Conservation (phyloP, 805 yeast species). For the Komagataella pastoris region DNA sequence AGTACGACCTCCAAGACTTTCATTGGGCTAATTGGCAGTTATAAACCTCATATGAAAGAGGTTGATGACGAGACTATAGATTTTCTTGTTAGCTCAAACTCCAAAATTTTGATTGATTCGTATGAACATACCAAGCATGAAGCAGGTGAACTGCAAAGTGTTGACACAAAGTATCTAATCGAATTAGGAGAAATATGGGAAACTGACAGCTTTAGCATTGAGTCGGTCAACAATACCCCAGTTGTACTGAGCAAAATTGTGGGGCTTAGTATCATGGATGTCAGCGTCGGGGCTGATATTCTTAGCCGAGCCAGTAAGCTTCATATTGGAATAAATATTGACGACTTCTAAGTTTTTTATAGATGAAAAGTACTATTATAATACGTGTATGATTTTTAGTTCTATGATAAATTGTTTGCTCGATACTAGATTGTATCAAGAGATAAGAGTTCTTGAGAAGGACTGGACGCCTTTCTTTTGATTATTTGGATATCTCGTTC, state of each 20-base stretch:
- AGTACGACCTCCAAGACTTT: conserved; percentile 16
- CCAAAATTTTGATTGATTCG: conserved; percentile 46
- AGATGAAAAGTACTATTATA: neutral
- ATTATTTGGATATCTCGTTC: conserved; percentile 1
- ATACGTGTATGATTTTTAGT: neutral
- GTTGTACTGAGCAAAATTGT: conserved; percentile 37
- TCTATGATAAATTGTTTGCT: neutral
- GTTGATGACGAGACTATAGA: conserved; percentile 32
- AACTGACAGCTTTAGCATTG: conserved; percentile 1
- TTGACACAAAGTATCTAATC: conserved; percentile 24
- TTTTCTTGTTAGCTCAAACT: conserved; percentile 15
- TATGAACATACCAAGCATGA: conserved; percentile 39
- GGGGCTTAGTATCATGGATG: conserved; percentile 55
- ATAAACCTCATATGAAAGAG: conserved; percentile 56
- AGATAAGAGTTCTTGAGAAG: neutral
- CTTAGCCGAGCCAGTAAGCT: conserved; percentile 14
- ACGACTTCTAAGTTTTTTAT: conserved; percentile 12
- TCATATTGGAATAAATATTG: conserved; percentile 17
- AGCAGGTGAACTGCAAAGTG: conserved; percentile 47
- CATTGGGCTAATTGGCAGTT: conserved; percentile 52
- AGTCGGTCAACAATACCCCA: conserved; percentile 1
- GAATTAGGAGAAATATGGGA: conserved; percentile 29
- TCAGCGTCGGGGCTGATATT: conserved; percentile 33
- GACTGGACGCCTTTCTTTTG: neutral
- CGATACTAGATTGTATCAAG: neutral